phyloP scores from a whole-genome alignment of 2,329 filamentous ascomycete species.

The Aureobasidium pullulans region DNA sequence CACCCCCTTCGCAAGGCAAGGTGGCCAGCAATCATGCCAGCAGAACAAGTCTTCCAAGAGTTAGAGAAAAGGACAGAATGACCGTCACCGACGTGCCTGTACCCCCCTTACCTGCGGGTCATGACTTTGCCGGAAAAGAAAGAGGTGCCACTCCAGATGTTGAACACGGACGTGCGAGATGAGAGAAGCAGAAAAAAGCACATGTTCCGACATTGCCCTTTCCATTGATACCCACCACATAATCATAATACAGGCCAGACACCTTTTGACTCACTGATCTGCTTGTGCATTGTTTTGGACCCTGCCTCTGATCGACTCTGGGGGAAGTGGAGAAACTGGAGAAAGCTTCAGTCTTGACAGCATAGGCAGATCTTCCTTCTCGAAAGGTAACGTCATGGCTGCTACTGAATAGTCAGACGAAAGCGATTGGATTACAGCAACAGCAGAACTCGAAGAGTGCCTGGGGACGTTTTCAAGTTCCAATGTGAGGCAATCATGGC shows the following conservation, averaged over 20 bases:
- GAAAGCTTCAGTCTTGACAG: too few species aligned
- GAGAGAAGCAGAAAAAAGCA: background rate
- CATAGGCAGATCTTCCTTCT: too few species aligned
- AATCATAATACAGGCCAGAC: background rate
- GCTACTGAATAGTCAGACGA: too few species aligned
- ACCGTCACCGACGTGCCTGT: slow-evolving; percentile 1
- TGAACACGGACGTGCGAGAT: background rate
- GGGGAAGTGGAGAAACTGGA: background rate
- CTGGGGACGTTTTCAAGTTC: too few species aligned
- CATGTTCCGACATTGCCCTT: background rate
- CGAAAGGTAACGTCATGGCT: too few species aligned
- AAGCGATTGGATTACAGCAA: too few species aligned
- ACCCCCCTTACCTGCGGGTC: background rate
- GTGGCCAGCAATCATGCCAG: slow-evolving; percentile 10
- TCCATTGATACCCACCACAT: background rate
- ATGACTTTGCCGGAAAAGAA: slow-evolving; percentile 2
- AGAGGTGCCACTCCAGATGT: background rate
- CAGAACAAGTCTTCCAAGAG: slow-evolving; percentile 12
- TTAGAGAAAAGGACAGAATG: slow-evolving; percentile 13
- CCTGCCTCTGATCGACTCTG: background rate
- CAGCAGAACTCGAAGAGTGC: too few species aligned
- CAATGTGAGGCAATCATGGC: too few species aligned
- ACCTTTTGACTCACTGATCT: background rate
- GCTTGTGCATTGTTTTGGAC: background rate
- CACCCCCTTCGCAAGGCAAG: background rate